Evolutionary conservation across 176 grass and related monocot genomes (phyloP), one percentile per base, ranked within the genome.

Genomic region (Triticum timopheevii): DNA sequence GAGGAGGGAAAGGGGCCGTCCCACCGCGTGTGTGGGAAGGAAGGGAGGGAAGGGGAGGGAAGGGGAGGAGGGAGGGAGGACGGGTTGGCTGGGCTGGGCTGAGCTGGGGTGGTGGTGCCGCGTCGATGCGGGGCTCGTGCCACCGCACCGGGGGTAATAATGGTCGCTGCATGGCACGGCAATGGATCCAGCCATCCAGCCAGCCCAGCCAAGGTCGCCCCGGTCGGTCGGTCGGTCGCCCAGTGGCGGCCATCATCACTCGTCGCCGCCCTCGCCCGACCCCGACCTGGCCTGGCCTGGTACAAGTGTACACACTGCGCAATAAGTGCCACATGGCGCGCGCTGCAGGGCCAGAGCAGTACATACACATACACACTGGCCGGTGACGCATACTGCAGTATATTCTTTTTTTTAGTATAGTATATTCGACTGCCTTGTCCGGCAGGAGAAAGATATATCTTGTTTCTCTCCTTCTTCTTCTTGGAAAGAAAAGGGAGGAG

Each of bases 81-180:
- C 24, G 62, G 11, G 24, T 13, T 47, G 24, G 62, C 10, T 65
- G 64, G 4, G 65, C 65, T 17, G 65, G 17, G 65, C 13, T 16
- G 64, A 11, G 39, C 39, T 30, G 9, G 39, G 58, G 20, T 3
- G 56, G 56, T 61, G 20, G 56, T 7, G 52, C 52, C 42, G 10
- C 10, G 42, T 10, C 42, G 10, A 42, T 39, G 7, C 8, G 63
- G 13, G 65, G 13, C 65, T 38, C 1, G 73, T 76, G 73, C 73
- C 73, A 76, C 73, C 73, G 73, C 72, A 75, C 23, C 72, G 72
- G 73, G 45, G 8, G 45, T 76, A 76, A 76, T 76, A 76, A 76
- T 76, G 73, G 73, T 9, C 27, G 28, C 28, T 30, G 50, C 65
- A 69, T 69, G 67, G 3, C 19, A 9, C 20, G 54, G 2, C 54